These are phyloP conservation scores for Sporothrix pseudoabietina DNA, from an alignment of 2,329 filamentous ascomycete genomes.

Conservation along the genomic window DNA sequence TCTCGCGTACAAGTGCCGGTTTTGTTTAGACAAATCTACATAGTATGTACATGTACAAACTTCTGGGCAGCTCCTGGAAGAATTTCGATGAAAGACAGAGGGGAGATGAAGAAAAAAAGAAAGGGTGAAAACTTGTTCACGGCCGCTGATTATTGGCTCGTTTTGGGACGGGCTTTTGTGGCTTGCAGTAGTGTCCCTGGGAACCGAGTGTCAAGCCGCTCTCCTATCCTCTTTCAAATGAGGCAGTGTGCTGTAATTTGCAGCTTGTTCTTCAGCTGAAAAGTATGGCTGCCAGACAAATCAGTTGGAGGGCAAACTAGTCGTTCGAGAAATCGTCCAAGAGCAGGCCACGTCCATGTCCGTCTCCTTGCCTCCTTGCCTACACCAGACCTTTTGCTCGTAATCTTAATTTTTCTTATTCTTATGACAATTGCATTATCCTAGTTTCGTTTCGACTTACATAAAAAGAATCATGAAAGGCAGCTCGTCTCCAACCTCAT, in stretches of 20 bases:
- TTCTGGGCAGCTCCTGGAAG: too few relatives aligned
- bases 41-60: too few relatives aligned
- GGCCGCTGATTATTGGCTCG: neutral
- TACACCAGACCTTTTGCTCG: neutral
- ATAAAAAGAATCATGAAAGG: neutral
- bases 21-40: neutral
- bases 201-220: neutral
- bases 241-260: neutral
- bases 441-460: neutral
- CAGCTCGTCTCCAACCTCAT: neutral
- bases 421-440: neutral
- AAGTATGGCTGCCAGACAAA: neutral
- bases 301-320: neutral
- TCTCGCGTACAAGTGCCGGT: neutral
- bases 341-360: too few relatives aligned
- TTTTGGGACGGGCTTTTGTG: neutral
- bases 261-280: neutral
- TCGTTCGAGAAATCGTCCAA: neutral
- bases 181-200: neutral
- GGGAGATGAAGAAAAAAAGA: neutral
- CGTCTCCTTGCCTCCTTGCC: too few relatives aligned
- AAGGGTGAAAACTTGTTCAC: too few relatives aligned
- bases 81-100: neutral
- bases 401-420: neutral
- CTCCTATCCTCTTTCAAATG: neutral